Base-by-base conservation (phyloP, 139 green algal genomes). In the Tetradesmus lagerheimii region DNA sequence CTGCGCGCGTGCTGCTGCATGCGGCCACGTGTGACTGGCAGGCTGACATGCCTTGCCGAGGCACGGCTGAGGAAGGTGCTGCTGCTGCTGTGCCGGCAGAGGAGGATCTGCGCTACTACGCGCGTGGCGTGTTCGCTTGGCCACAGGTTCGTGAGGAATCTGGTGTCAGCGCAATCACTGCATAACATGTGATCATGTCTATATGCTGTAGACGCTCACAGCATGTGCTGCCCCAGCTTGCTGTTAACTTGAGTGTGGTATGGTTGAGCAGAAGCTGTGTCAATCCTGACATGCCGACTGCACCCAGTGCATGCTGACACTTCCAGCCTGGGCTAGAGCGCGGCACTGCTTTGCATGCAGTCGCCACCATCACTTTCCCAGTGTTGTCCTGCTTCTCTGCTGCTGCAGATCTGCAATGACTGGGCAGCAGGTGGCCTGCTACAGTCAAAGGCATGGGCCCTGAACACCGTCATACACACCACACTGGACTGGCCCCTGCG, bases 1-100 rank as follows among this genome's bases (percentile, higher is more conserved):
- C 91, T 15, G 94, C 93, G 9, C 35, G 91, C 16, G 89, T 94
- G 23, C 90, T 97, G 37, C 85, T 97, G 62, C 91, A 95, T 83
- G 95, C 95, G 9, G 93, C 93, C 1, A 93, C 89, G 0, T 82
- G 89, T 29, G 66, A 86, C n/a, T 96, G 90, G 89, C 80, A 85
- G 20, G 43, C 29, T 14, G 84, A 80, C 31, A 23, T 18, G 23
- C 23, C 15, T 15, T 23, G 53, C 57, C 15, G 25, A 8, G 57
- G 45, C 45, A 12, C 45, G 11, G 57, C 15, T 71, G 57, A 71
- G 23, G 57, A 31, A 23, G 57, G 23, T 6, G 53, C 53, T n/a
- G 57, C 57, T 57, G 45, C 45, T n/a, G 57, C 57, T 31, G 57
- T n/a, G 25, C 2, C 57, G 8, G 20, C 57, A 15, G 57, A 71